Percentiles rank a stretch among this genome's conserved stretches.
Conservation (phyloP, 305 asterid genomes). For the Fraxinus xanthoxyloides region DNA sequence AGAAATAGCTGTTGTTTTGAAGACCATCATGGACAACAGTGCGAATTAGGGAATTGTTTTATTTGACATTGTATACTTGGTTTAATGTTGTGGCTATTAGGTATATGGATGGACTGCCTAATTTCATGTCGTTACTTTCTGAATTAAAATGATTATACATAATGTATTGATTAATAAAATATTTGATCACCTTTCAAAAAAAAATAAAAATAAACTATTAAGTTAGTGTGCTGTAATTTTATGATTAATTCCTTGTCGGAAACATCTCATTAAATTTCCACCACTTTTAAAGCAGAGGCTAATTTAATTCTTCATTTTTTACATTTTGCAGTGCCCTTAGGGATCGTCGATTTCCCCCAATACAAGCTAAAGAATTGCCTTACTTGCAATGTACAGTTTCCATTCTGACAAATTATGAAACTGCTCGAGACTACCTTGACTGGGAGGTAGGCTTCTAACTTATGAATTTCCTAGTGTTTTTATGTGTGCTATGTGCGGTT, state of each 20-base stretch:
- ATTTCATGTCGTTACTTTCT: too few relatives aligned
- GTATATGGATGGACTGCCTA: too few relatives aligned
- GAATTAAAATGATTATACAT: too few relatives aligned
- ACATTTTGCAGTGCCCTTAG: slow-evolving; percentile 69
- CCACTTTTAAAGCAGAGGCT: slow-evolving; percentile 5
- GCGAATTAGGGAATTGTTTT: too few relatives aligned
- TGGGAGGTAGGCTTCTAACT: slow-evolving; percentile 74
- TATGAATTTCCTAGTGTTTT: neutral
- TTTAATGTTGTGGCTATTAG: too few relatives aligned
- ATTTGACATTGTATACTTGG: too few relatives aligned
- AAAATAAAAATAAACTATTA: too few relatives aligned
- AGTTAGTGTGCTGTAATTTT: neutral
- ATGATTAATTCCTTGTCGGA: neutral
- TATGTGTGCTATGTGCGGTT: neutral
- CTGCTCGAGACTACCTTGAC: slow-evolving; percentile 75
- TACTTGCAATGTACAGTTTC: slow-evolving; percentile 91
- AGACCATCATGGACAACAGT: too few relatives aligned
- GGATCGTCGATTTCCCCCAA: slow-evolving; percentile 89
- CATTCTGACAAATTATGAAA: slow-evolving; percentile 77
- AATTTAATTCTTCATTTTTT: slow-evolving; percentile 10
- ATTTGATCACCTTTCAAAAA: too few relatives aligned
- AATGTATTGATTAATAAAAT: too few relatives aligned
- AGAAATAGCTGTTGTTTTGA: too few relatives aligned
- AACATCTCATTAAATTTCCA: neutral
- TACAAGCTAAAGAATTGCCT: slow-evolving; percentile 88